phyloP scores from a whole-genome alignment of 192 early-diverging fungal genomes.

The Coemansia sp. region DNA sequence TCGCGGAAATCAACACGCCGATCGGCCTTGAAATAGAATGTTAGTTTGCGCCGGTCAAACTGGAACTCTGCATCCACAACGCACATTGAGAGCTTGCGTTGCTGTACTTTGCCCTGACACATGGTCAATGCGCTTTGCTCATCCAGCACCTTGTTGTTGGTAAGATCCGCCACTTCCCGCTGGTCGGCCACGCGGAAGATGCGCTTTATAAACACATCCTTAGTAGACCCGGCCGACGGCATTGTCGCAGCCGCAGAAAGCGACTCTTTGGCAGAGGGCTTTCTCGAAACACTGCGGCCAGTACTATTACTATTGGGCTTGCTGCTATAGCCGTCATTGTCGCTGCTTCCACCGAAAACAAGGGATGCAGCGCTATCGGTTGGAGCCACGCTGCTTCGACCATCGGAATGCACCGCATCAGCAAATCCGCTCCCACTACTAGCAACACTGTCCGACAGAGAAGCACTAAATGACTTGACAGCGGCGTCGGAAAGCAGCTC shows the following conservation, averaged over 20 bases:
- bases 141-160: constrained; percentile 78
- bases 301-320: constrained; percentile 2
- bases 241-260: background rate
- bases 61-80: constrained; percentile 98
- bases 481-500: constrained; percentile 28
- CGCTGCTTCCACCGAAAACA: background rate
- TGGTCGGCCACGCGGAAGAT: constrained; percentile 82
- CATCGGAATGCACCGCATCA: constrained; percentile 8
- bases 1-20: constrained; percentile 95
- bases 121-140: constrained; percentile 85
- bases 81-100: constrained; percentile 92
- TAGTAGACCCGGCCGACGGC: constrained; percentile 22
- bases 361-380: constrained; percentile 6
- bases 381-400: constrained; percentile 18
- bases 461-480: constrained; percentile 23
- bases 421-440: background rate
- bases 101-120: constrained; percentile 87
- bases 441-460: constrained; percentile 6
- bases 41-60: constrained; percentile 96
- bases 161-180: constrained; percentile 78
- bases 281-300: background rate
- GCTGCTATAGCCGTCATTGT: background rate
- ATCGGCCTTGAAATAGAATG: constrained; percentile 94
- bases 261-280: background rate
- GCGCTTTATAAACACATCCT: constrained; percentile 88